A percentile compares a stretch with the other conserved stretches of the same genome.
Evolutionary conservation across 805 yeast species (phyloP).

Genomic region (Ogataea polymorpha): DNA sequence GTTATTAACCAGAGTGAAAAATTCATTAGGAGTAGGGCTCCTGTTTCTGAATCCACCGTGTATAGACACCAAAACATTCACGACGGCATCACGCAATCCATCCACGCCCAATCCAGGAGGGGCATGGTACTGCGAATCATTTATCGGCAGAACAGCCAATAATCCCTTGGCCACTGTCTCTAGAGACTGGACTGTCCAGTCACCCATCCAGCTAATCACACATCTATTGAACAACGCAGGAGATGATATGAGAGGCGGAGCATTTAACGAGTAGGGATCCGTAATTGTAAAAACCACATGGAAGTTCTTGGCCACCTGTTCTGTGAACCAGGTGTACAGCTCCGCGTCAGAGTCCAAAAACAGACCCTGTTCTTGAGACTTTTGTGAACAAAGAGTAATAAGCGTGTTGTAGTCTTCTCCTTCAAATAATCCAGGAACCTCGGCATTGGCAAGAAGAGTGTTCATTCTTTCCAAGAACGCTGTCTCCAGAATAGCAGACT

Average conservation of each 20-base stretch:
- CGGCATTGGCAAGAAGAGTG: slow-evolving; percentile 88
- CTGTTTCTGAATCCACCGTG: slow-evolving; percentile 33
- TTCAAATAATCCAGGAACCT: slow-evolving; percentile 83
- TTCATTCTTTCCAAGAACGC: slow-evolving; percentile 89
- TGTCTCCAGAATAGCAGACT: slow-evolving; percentile 70
- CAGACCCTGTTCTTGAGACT: slow-evolving; percentile 57
- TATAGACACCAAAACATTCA: slow-evolving; percentile 44
- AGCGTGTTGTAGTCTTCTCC: slow-evolving; percentile 62
- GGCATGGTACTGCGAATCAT: slow-evolving; percentile 38
- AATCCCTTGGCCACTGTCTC: slow-evolving; percentile 43
- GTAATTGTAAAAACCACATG: slow-evolving; percentile 81
- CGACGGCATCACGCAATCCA: slow-evolving; percentile 36
- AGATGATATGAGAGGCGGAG: slow-evolving; percentile 58
- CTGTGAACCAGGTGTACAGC: slow-evolving; percentile 68
- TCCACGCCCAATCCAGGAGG: slow-evolving; percentile 30
- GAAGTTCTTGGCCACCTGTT: slow-evolving; percentile 62
- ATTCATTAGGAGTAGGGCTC: slow-evolving; percentile 49
- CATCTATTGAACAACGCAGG: slow-evolving; percentile 91
- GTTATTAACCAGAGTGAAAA: slow-evolving; percentile 45
- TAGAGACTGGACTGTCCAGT: slow-evolving; percentile 60
- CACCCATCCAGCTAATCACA: slow-evolving; percentile 85
- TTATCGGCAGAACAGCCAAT: slow-evolving; percentile 45
- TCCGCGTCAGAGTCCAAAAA: slow-evolving; percentile 68
- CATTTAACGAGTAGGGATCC: slow-evolving; percentile 39
- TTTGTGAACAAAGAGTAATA: slow-evolving; percentile 53